phyloP scores from a whole-genome alignment of 169 alveolate genomes.

The Babesia divergens region DNA sequence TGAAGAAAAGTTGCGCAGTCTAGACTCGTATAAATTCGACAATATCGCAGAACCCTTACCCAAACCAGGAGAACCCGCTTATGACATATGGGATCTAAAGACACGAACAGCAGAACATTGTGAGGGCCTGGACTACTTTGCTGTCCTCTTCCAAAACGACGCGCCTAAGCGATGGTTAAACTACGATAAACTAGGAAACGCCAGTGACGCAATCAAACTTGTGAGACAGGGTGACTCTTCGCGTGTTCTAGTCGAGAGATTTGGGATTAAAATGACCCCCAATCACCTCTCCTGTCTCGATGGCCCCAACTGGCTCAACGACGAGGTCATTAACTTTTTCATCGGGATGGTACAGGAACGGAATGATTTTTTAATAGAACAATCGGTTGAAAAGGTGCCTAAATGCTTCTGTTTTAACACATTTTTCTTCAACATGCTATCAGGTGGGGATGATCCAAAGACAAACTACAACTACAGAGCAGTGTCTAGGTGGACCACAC shows the following conservation, averaged over 20 bases:
- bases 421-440: constrained; percentile 76
- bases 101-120: not conserved
- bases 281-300: constrained; percentile 64
- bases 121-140: not conserved
- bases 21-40: not conserved
- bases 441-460: constrained; percentile 43
- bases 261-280: constrained; percentile 49
- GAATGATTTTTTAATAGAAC: constrained; percentile 48
- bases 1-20: not conserved
- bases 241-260: constrained; percentile 24
- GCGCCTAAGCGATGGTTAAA: constrained; percentile 15
- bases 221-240: not conserved
- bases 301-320: constrained; percentile 85
- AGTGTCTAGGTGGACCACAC: constrained; percentile 82
- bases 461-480: constrained; percentile 73
- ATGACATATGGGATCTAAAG: constrained; percentile 50
- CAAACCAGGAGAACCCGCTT: constrained; percentile 16
- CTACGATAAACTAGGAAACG: not conserved
- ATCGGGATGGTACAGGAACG: constrained; percentile 79
- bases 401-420: constrained; percentile 80
- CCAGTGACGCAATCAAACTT: not conserved
- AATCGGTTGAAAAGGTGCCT: constrained; percentile 36
- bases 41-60: constrained; percentile 29
- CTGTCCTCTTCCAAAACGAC: constrained; percentile 18
- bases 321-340: constrained; percentile 86